These are phyloP conservation scores for Cercophora sp. DNA, from an alignment of 495 filamentous ascomycete species.

Conservation along the genomic window DNA sequence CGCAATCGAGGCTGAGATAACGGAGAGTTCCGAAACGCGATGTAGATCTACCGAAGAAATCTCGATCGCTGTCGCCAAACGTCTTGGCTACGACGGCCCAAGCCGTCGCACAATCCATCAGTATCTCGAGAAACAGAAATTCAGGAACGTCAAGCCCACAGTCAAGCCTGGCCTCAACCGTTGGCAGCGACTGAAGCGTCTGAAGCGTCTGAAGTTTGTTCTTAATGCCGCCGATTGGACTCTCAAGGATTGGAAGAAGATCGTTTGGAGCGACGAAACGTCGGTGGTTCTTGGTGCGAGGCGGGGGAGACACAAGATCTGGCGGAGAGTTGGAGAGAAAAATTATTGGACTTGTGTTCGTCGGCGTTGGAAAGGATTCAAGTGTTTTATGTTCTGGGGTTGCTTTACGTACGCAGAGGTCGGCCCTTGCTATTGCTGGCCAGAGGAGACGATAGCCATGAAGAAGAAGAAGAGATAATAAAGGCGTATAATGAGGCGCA, in stretches of 20 bases:
- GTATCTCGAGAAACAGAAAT: neutral
- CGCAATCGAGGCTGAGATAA: no score
- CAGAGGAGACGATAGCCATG: neutral
- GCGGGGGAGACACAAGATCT: neutral
- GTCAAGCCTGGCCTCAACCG: neutral
- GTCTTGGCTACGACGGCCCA: neutral
- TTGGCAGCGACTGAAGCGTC: neutral
- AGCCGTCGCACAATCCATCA: neutral
- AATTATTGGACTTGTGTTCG: neutral
- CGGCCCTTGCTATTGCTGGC: slow-evolving; percentile 6
- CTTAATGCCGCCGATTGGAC: neutral
- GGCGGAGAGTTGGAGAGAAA: neutral
- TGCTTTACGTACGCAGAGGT: slow-evolving; percentile 1
- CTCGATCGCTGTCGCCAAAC: no score
- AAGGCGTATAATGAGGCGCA: slow-evolving; percentile 1
- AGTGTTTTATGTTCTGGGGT: slow-evolving; percentile 9
- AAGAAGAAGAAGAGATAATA: neutral
- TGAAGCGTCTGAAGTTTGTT: neutral
- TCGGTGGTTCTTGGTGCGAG: neutral
- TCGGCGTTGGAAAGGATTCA: slow-evolving; percentile 3
- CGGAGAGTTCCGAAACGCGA: no score
- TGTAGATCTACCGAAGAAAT: no score
- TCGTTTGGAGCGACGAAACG: neutral
- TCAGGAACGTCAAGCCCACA: neutral
- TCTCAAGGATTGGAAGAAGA: neutral